phyloP scores from a whole-genome alignment of 2,329 filamentous ascomycete species.

The Clarireedia monteithiana region DNA sequence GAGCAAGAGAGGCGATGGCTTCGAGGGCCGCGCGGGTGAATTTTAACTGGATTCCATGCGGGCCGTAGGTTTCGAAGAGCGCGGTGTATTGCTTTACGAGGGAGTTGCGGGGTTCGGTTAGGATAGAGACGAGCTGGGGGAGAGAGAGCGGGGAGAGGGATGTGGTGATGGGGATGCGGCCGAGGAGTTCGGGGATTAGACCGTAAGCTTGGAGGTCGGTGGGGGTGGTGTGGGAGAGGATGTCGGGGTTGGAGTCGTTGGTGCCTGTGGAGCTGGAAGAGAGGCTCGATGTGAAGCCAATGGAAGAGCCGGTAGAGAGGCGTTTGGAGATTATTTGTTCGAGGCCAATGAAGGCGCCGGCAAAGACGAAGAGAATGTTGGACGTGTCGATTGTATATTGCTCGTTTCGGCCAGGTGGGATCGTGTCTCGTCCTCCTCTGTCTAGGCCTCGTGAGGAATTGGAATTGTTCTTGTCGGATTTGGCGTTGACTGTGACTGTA shows the following conservation, averaged over 20 bases:
- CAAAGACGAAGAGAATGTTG: conserved; percentile 96
- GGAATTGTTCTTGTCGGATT: conserved; percentile 48
- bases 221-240: conserved; percentile 54
- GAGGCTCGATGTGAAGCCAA: conserved; percentile 88
- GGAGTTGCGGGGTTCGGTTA: conserved; percentile 87
- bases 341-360: conserved; percentile 87
- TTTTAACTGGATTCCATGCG: conserved; percentile 62
- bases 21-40: conserved; percentile 79
- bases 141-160: conserved; percentile 69
- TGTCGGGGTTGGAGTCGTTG: conserved; percentile 22
- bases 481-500: conserved; percentile 85
- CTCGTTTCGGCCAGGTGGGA: conserved; percentile 22
- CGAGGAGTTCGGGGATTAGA: conserved; percentile 91
- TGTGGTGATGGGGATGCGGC: conserved; percentile 85
- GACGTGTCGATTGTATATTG: conserved; percentile 79
- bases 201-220: conserved; percentile 76
- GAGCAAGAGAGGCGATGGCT: conserved; percentile 58
- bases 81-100: conserved; percentile 83
- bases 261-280: conserved; percentile 28
- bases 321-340: conserved; percentile 82
- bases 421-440: conserved; percentile 13
- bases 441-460: conserved; percentile 14
- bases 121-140: conserved; percentile 68
- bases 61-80: conserved; percentile 68
- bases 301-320: conserved; percentile 72